Evolutionary conservation across 306 rosid species (phyloP).

Genomic region (Citrullus colocynthis): DNA sequence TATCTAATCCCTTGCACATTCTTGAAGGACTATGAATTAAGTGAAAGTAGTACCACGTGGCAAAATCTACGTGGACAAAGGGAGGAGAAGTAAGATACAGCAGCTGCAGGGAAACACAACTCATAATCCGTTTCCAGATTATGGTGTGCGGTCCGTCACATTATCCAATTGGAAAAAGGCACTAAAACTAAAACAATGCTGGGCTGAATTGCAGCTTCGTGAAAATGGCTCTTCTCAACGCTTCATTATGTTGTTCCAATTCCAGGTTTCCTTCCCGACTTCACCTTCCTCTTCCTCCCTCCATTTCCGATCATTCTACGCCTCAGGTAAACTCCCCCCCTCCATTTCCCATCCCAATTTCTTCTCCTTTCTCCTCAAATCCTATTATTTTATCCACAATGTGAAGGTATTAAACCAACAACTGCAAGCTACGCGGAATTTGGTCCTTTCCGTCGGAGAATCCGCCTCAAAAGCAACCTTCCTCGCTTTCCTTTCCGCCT

Average conservation of each 20-base stretch:
- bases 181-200: not conserved
- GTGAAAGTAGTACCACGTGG: not conserved
- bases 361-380: not conserved
- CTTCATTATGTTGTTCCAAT: slow-evolving; percentile 34
- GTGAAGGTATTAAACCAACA: slow-evolving; percentile 15
- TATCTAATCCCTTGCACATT: no score
- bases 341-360: not conserved
- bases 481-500: slow-evolving; percentile 60
- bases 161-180: not conserved
- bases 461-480: slow-evolving; percentile 44
- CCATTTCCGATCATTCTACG: not conserved
- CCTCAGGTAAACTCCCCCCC: not conserved
- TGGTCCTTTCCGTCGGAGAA: slow-evolving; percentile 20
- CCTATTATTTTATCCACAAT: not conserved
- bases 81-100: not conserved
- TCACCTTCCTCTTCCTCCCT: slow-evolving; percentile 8
- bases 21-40: no score
- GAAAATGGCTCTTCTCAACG: slow-evolving; percentile 63
- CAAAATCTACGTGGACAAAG: not conserved
- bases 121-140: not conserved
- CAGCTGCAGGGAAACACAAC: not conserved
- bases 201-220: not conserved
- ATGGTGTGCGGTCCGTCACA: not conserved
- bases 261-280: slow-evolving; percentile 26
- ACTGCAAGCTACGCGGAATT: slow-evolving; percentile 21